phyloP scores from a whole-genome alignment of 1,284 basidiomycete species.

The Rhodofomes roseus region DNA sequence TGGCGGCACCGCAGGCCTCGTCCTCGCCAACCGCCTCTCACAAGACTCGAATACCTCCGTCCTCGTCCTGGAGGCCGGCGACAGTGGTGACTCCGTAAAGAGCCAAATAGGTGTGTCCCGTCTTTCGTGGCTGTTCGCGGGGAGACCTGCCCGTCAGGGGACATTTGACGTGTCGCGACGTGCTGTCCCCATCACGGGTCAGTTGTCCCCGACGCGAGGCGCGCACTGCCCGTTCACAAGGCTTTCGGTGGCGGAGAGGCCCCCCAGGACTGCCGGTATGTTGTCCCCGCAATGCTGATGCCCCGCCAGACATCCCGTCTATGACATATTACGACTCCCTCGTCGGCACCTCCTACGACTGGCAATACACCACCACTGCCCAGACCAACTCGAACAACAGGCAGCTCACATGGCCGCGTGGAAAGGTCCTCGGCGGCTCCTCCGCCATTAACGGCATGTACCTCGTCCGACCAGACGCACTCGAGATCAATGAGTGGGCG shows the following conservation, averaged over 20 bases:
- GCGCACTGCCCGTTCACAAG: neutral
- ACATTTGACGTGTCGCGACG: neutral
- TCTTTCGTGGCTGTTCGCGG: neutral
- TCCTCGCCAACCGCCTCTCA: constrained; percentile 67
- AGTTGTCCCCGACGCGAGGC: neutral
- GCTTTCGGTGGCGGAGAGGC: too few species aligned
- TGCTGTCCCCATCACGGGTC: too few species aligned
- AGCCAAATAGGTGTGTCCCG: constrained; percentile 32
- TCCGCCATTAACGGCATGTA: constrained; percentile 74
- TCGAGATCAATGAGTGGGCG: constrained; percentile 57
- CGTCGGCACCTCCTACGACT: constrained; percentile 54
- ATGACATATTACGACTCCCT: constrained; percentile 49
- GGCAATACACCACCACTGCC: constrained; percentile 52
- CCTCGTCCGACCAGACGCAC: constrained; percentile 47
- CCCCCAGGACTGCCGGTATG: too few species aligned
- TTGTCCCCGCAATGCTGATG: too few species aligned
- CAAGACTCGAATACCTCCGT: constrained; percentile 68
- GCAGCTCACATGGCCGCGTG: constrained; percentile 51
- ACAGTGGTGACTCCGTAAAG: constrained; percentile 47
- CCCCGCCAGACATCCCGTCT: constrained; percentile 41
- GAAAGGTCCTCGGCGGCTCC: constrained; percentile 70
- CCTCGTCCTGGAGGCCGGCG: constrained; percentile 71
- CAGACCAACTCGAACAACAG: constrained; percentile 43
- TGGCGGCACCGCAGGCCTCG: constrained; percentile 73
- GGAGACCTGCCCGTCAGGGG: neutral